Base-by-base conservation (phyloP, 2,329 filamentous ascomycete genomes). In the Hypoxylon sp. region DNA sequence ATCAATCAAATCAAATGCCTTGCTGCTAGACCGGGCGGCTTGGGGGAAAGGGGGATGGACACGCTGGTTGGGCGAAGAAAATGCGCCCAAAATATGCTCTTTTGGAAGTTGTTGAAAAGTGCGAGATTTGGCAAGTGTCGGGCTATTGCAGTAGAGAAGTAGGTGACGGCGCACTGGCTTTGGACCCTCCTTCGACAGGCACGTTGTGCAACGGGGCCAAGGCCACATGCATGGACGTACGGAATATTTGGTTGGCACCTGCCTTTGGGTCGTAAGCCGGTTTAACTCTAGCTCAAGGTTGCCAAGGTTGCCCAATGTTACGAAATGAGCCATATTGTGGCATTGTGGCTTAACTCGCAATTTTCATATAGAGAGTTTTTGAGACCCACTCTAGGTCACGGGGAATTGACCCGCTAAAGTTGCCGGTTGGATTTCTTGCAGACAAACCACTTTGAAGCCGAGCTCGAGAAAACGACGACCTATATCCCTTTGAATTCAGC, bases 391-490 rank as follows among this genome's bases (percentile, higher is more conserved):
- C 46, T 46, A 45, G 38, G 30, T 67, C 62, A 34, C 38, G 38
- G 17, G 38, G 5, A 53, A 69, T 73, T 72, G 70, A 72, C 72
- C 70, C 72, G 72, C 58, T 65, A 63, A 68, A 66, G 46, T 61
- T 56, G 71, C 62, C 65, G 58, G 70, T 69, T 66, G 68, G 73
- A 75, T 69, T 75, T 73, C 73, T 75, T 65, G 65, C 69, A 69
- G 46, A 70, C 67, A 59, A 74, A 74, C 70, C 59, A 73, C 71
- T 69, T 64, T 69, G 71, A 75, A 73, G 64, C 63, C 62, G 72
- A 76, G 74, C 71, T 73, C 48, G 48, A 53, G 67, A 62, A 72
- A 67, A 66, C 63, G 64, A 72, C 70, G 62, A 48, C 51, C 49
- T 45, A 36, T 59, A 66, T 69, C 63, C 72, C 72, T 71, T 69